Conservation (phyloP, 352 stramenopile genomes). For the Phytophthora constricta region DNA sequence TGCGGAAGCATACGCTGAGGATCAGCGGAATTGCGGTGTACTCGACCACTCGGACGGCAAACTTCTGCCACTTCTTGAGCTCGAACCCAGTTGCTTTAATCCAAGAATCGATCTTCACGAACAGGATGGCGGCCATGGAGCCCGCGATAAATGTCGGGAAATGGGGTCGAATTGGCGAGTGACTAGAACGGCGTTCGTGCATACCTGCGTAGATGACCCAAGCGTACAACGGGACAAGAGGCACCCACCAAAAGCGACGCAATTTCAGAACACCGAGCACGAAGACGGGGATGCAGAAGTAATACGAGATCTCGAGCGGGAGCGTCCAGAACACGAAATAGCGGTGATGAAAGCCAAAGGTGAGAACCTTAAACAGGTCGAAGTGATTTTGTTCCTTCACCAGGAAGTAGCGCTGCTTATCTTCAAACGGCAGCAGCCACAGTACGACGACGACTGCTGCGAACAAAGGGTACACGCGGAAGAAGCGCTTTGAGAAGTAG, state of each 20-base stretch:
- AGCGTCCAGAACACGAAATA: slow-evolving; percentile 67
- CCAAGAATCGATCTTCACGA: slow-evolving; percentile 30
- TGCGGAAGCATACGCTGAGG: slow-evolving; percentile 39
- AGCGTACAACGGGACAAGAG: slow-evolving; percentile 31
- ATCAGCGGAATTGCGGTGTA: slow-evolving; percentile 27
- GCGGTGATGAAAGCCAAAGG: slow-evolving; percentile 40
- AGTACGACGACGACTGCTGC: slow-evolving; percentile 26
- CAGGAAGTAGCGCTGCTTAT: slow-evolving; percentile 39
- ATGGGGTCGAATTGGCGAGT: slow-evolving; percentile 37
- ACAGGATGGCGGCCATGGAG: slow-evolving; percentile 48
- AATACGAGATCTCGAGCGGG: slow-evolving; percentile 58
- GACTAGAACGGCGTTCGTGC: slow-evolving; percentile 30
- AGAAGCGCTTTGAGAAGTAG: slow-evolving; percentile 50
- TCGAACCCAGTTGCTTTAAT: slow-evolving; percentile 32
- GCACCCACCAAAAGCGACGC: slow-evolving; percentile 45
- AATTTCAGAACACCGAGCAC: slow-evolving; percentile 31
- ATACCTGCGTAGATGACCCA: slow-evolving; percentile 38
- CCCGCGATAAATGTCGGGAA: slow-evolving; percentile 50
- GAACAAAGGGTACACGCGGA: slow-evolving; percentile 46
- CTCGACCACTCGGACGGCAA: slow-evolving; percentile 34
- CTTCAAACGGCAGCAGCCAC: slow-evolving; percentile 40
- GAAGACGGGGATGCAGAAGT: slow-evolving; percentile 53
- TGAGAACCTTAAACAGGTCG: slow-evolving; percentile 51
- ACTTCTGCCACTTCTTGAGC: slow-evolving; percentile 22
- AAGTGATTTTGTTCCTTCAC: slow-evolving; percentile 42